Evolutionary conservation across 805 yeast species (phyloP).

Genomic region (Torulaspora franciscae): DNA sequence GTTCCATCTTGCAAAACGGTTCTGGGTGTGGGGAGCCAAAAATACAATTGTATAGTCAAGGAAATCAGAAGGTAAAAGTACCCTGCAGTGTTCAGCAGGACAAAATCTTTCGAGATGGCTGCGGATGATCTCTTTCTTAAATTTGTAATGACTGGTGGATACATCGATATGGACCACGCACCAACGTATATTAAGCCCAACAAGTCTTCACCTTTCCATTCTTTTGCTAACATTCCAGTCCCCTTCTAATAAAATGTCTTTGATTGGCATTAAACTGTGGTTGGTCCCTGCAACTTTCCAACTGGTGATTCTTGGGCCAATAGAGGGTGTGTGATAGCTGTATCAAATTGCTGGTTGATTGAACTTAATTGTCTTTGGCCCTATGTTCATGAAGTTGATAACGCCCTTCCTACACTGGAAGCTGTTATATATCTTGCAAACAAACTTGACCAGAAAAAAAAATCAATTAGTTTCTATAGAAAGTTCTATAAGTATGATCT

Average conservation of each 20-base stretch:
- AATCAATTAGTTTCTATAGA: not conserved
- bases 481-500: conserved; percentile 6
- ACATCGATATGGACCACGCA: conserved; percentile 47
- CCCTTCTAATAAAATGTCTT: not conserved
- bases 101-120: conserved; percentile 48
- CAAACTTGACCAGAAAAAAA: not conserved
- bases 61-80: conserved; percentile 43
- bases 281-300: not conserved
- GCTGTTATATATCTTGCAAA: not conserved
- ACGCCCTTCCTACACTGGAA: not conserved
- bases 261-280: not conserved
- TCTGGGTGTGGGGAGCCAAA: conserved; percentile 28
- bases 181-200: conserved; percentile 39
- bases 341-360: too few relatives aligned
- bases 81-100: conserved; percentile 45
- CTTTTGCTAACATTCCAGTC: not conserved
- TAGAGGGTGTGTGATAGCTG: not conserved
- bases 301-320: not conserved
- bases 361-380: too few relatives aligned
- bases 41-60: conserved; percentile 41
- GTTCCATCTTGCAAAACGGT: conserved; percentile 28
- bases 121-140: conserved; percentile 40
- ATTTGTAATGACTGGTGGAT: conserved; percentile 45
- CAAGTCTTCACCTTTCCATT: conserved; percentile 17
- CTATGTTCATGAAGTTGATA: not conserved